Evolutionary conservation across 345 rosid genomes (phyloP), one percentile per base, ranked within the genome.

Genomic region (Cochlearia excelsa): DNA sequence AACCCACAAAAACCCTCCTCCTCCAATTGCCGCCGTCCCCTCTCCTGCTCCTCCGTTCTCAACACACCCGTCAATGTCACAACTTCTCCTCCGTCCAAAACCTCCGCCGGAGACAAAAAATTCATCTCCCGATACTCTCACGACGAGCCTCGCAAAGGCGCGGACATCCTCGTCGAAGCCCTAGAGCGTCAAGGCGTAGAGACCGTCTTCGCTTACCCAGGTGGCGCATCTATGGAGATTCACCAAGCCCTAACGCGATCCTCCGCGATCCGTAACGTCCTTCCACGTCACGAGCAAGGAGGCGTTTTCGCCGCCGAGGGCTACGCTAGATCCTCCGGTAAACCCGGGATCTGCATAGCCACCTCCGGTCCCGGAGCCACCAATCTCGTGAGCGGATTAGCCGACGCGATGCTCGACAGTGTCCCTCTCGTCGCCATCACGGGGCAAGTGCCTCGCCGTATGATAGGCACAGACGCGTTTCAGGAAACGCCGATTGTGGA

Each of bases 211-310:
- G 97, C 97, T 3, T 92, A 92, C 57, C 99, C 97, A 0, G 97
- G 97, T 3, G 97, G 95, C 29, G 97, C 99, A 2, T 89, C 99
- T 7, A 7, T 89, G 97, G 99, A 93, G 91, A 89, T 93, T 78
- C 99, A 93, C 71, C 99, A 89, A 63, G 95, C 95, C n/a, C 77
- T 93, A 65, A 89, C 99, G 9, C 97, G 96, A 54, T 85, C 99
- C n/a, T 27, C 51, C 26, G 45, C 41, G 7, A 93, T 93, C 71
- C 83, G 86, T 8, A 93, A 89, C 56, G 84, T 87, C 52, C 92
- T 93, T 26, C 99, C 99, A 0, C 88, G 99, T 11, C 99, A 93
- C 61, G 99, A 93, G 47, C 99, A 93, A 63, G 99, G 97, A 11
- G 99, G 97, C 7, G 62, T 93, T 48, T 93, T 93, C 34, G 95